Evolutionary conservation across 805 yeast species (phyloP).

Genomic region (Kuraishia cidri): DNA sequence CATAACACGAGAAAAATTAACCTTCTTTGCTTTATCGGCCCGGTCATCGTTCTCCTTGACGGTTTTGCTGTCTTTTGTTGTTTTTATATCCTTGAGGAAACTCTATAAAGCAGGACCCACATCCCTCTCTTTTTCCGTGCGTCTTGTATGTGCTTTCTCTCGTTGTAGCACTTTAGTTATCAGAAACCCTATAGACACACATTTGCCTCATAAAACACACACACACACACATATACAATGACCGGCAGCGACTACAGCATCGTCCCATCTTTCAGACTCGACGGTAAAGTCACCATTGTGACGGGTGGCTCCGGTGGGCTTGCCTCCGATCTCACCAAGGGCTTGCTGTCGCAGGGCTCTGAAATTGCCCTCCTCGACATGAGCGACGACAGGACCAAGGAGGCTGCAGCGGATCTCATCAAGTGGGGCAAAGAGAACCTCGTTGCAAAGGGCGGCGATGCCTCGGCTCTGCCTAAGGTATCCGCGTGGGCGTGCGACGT

Average conservation of each 20-base stretch:
- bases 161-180: too few species aligned
- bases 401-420: not conserved
- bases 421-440: not conserved
- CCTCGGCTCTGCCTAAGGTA: not conserved
- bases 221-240: constrained; percentile 9
- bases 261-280: constrained; percentile 58
- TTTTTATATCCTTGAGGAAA: too few species aligned
- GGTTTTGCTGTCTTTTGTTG: too few species aligned
- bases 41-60: too few species aligned
- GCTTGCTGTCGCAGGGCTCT: constrained; percentile 59
- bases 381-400: constrained; percentile 43
- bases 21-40: too few species aligned
- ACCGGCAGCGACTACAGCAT: constrained; percentile 14
- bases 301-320: not conserved
- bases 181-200: too few species aligned
- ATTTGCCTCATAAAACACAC: too few species aligned
- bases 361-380: constrained; percentile 66
- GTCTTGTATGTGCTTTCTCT: too few species aligned
- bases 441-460: not conserved
- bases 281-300: constrained; percentile 31
- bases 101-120: too few species aligned
- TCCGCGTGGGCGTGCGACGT: not conserved
- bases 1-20: too few species aligned
- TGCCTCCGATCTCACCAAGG: not conserved
- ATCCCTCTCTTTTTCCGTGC: too few species aligned